Evolutionary conservation across 139 green algal genomes (phyloP).

Genomic region (Pedinophyceae sp.): DNA sequence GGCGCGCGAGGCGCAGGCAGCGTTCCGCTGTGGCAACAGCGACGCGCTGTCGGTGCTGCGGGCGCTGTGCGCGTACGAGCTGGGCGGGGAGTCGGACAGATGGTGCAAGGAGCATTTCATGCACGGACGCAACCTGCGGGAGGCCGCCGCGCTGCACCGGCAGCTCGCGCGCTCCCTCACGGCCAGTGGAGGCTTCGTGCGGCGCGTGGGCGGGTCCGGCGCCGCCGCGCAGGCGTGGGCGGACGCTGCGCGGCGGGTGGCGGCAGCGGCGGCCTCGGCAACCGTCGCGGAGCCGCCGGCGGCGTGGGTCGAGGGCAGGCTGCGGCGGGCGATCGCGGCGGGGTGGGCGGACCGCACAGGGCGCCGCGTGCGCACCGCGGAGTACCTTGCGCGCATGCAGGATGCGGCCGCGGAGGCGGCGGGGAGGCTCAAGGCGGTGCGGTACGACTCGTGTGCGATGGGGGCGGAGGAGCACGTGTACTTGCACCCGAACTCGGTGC

Average conservation of each 20-base stretch:
- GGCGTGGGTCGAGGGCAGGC: constrained; percentile 16
- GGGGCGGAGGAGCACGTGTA: constrained; percentile 44
- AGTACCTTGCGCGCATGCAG: constrained; percentile 2
- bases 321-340: constrained; percentile 48
- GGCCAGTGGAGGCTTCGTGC: neutral
- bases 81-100: constrained; percentile 5
- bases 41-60: constrained; percentile 44
- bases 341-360: constrained; percentile 75
- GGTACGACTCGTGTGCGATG: constrained; percentile 29
- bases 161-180: constrained; percentile 40
- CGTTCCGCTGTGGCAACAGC: too few relatives aligned
- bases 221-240: constrained; percentile 3
- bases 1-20: too few relatives aligned
- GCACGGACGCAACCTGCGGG: constrained; percentile 44
- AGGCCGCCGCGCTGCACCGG: constrained; percentile 40
- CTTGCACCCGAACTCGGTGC: constrained; percentile 69
- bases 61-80: constrained; percentile 63
- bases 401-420: neutral
- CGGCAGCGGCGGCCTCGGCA: too few relatives aligned
- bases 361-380: constrained; percentile 15
- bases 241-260: too few relatives aligned
- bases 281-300: neutral
- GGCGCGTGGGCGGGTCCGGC: constrained; percentile 1
- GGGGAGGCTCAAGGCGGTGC: constrained; percentile 30
- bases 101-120: constrained; percentile 43